These are phyloP conservation scores for Pleurotus sapidus DNA, from an alignment of 768 basidiomycete genomes.

Conservation along the genomic window DNA sequence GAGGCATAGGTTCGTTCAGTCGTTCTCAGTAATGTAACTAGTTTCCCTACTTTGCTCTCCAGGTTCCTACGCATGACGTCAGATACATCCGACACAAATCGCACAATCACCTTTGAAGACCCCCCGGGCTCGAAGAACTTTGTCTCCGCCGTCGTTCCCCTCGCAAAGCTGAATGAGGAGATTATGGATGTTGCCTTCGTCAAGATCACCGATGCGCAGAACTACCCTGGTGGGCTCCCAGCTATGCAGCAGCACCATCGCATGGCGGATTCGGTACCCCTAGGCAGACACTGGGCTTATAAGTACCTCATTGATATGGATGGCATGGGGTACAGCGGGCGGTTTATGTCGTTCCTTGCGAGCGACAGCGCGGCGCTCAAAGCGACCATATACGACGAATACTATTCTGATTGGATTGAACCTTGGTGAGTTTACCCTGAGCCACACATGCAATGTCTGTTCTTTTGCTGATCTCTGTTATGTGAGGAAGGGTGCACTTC, in stretches of 20 bases:
- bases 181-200: slow-evolving; percentile 90
- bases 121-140: slow-evolving; percentile 57
- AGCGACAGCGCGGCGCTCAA: slow-evolving; percentile 91
- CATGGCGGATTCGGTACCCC: slow-evolving; percentile 70
- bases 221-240: slow-evolving; percentile 74
- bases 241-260: slow-evolving; percentile 64
- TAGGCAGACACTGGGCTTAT: slow-evolving; percentile 89
- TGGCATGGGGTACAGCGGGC: slow-evolving; percentile 92
- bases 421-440: slow-evolving; percentile 53
- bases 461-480: neutral
- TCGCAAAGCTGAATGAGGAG: slow-evolving; percentile 63
- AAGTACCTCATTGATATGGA: slow-evolving; percentile 93
- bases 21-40: neutral
- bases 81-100: slow-evolving; percentile 45
- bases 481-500: slow-evolving; percentile 75
- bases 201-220: slow-evolving; percentile 62
- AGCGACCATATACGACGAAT: slow-evolving; percentile 89
- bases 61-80: slow-evolving; percentile 80
- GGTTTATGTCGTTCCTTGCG: slow-evolving; percentile 81
- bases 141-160: slow-evolving; percentile 59
- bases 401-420: slow-evolving; percentile 87
- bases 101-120: slow-evolving; percentile 68
- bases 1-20: slow-evolving; percentile 62
- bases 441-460: too few species aligned
- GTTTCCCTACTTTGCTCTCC: slow-evolving; percentile 20